Evolutionary conservation across 2,329 filamentous ascomycete genomes (phyloP).

Genomic region (Hyphodiscus sp.): DNA sequence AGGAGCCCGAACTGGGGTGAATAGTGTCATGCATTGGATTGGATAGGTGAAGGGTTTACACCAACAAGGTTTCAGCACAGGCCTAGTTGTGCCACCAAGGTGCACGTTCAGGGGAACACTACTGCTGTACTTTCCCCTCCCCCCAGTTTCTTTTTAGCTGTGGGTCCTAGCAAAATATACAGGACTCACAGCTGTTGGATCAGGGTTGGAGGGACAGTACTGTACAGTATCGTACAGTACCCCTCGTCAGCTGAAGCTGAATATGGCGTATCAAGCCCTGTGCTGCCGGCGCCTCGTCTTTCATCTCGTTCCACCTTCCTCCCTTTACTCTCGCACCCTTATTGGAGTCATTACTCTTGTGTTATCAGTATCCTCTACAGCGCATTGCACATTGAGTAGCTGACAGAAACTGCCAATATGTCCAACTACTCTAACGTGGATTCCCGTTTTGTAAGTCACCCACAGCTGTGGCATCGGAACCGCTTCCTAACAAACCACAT

Average conservation of each 20-base stretch:
- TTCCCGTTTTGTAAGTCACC: not conserved
- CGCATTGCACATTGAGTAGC: not conserved
- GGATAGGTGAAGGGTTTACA: not conserved
- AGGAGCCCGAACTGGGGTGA: not conserved
- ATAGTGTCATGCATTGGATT: not conserved
- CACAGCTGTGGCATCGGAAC: not conserved
- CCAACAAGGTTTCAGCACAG: not conserved
- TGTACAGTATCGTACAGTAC: too few species aligned
- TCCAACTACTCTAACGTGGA: not conserved
- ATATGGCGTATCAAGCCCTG: not conserved
- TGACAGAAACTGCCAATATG: not conserved
- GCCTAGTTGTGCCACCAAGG: not conserved
- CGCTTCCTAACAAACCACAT: not conserved
- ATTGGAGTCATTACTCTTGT: not conserved
- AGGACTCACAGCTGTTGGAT: too few species aligned
- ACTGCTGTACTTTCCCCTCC: too few species aligned
- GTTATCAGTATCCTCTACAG: not conserved
- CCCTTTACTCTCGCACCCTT: not conserved
- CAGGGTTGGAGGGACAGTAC: too few species aligned
- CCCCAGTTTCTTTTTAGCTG: too few species aligned
- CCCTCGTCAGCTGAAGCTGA: not conserved
- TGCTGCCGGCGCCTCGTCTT: not conserved
- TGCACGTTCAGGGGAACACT: not conserved
- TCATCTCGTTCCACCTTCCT: not conserved
- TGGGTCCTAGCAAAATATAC: too few species aligned